These are phyloP conservation scores for Fusarium sp. DNA, from an alignment of 2,329 filamentous ascomycete genomes.

Conservation along the genomic window DNA sequence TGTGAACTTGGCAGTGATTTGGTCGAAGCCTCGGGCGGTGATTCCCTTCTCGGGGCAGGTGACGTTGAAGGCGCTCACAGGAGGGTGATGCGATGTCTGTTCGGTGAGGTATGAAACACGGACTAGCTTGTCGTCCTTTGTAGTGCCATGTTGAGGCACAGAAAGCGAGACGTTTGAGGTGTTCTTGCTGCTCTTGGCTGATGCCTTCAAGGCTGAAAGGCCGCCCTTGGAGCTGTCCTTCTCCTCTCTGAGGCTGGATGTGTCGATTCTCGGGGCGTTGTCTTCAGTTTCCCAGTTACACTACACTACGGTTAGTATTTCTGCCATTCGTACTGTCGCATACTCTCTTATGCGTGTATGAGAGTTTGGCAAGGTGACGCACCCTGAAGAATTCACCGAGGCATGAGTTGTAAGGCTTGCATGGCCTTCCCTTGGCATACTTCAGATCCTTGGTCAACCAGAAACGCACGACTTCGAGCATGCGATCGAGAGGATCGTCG, in stretches of 20 bases:
- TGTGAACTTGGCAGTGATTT: constrained; percentile 97
- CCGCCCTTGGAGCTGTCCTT: constrained; percentile 57
- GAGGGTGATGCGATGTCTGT: constrained; percentile 97
- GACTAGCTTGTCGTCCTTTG: constrained; percentile 65
- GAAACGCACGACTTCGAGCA: constrained; percentile 93
- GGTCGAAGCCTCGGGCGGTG: constrained; percentile 89
- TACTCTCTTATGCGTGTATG: not conserved
- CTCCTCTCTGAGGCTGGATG: constrained; percentile 54
- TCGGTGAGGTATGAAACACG: constrained; percentile 95
- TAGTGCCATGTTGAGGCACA: constrained; percentile 61
- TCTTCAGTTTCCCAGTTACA: constrained; percentile 97
- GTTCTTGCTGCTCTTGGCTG: constrained; percentile 58
- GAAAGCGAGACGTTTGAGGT: constrained; percentile 64
- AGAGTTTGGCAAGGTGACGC: constrained; percentile 52
- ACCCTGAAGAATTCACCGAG: constrained; percentile 97
- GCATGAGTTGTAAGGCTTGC: constrained; percentile 98
- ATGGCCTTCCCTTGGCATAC: constrained; percentile 98
- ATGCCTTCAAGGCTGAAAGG: constrained; percentile 62
- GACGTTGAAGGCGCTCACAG: constrained; percentile 95
- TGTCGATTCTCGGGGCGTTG: constrained; percentile 74
- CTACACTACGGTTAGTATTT: constrained; percentile 57
- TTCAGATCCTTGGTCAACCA: constrained; percentile 99
- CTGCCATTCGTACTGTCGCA: not conserved
- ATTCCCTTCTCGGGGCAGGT: constrained; percentile 93
- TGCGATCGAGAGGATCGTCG: constrained; percentile 89